These are phyloP conservation scores for Jatropha podagrica DNA, from an alignment of 441 rosid genomes.

Conservation along the genomic window DNA sequence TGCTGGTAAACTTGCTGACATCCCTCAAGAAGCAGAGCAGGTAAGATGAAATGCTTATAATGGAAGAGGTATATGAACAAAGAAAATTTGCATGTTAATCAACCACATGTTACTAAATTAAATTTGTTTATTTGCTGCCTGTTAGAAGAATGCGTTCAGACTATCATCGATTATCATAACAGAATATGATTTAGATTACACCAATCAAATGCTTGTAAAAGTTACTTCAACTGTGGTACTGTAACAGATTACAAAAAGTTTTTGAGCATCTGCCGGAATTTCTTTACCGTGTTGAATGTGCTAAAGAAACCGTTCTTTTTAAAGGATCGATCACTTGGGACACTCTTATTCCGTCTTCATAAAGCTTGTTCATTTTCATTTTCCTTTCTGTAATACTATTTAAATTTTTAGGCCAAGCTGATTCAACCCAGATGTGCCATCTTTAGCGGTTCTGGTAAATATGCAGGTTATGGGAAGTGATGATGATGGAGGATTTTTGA, in stretches of 20 bases:
- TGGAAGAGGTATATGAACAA: background rate
- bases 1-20: slow-evolving; percentile 28
- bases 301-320: background rate
- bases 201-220: background rate
- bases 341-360: background rate
- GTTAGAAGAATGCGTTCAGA: background rate
- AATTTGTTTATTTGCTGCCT: background rate
- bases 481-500: slow-evolving; percentile 71
- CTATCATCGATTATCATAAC: background rate
- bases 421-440: background rate
- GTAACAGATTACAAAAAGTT: background rate
- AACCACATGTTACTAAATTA: background rate
- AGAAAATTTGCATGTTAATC: background rate
- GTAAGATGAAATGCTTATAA: slow-evolving; percentile 23
- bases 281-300: background rate
- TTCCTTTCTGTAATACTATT: background rate
- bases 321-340: background rate
- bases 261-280: background rate
- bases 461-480: slow-evolving; percentile 39
- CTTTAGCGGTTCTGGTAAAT: slow-evolving; percentile 5
- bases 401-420: background rate
- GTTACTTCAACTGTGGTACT: background rate
- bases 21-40: slow-evolving; percentile 38
- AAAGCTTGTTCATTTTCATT: background rate
- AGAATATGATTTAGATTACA: background rate